Conservation (phyloP, 139 green algal species). For the Edaphochlamys debaryana region DNA sequence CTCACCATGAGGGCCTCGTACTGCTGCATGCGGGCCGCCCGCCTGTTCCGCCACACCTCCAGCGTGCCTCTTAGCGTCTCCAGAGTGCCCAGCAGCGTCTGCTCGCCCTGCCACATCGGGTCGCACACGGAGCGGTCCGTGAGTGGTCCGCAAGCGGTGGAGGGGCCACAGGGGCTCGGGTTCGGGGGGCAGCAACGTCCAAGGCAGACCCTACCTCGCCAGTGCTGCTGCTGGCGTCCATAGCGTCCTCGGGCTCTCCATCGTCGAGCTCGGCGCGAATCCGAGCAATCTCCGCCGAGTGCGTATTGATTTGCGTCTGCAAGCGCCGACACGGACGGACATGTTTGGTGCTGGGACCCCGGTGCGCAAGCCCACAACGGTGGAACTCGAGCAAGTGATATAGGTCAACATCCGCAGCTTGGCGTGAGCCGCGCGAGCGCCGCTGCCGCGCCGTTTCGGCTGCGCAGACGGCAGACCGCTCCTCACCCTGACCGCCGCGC, state of each 20-base stretch:
- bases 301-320: constrained; percentile 17
- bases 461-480: neutral
- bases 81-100: constrained; percentile 23
- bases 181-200: neutral
- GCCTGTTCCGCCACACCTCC: constrained; percentile 23
- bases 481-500: neutral
- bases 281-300: constrained; percentile 8
- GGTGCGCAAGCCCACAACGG: too few relatives aligned
- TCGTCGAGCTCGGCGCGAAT: constrained; percentile 28
- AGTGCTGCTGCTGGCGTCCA: neutral
- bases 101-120: constrained; percentile 22
- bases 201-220: neutral
- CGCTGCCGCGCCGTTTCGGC: too few relatives aligned
- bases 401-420: too few relatives aligned
- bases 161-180: neutral
- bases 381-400: too few relatives aligned
- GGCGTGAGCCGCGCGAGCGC: too few relatives aligned
- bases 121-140: too few relatives aligned
- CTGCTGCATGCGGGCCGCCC: neutral
- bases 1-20: constrained; percentile 42
- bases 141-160: neutral
- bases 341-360: too few relatives aligned
- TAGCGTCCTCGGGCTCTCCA: neutral
- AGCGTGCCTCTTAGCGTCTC: constrained; percentile 16
- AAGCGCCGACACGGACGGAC: too few relatives aligned